Conservation (phyloP, 2,329 filamentous ascomycete species). For the Hymenoscyphus salicellus region DNA sequence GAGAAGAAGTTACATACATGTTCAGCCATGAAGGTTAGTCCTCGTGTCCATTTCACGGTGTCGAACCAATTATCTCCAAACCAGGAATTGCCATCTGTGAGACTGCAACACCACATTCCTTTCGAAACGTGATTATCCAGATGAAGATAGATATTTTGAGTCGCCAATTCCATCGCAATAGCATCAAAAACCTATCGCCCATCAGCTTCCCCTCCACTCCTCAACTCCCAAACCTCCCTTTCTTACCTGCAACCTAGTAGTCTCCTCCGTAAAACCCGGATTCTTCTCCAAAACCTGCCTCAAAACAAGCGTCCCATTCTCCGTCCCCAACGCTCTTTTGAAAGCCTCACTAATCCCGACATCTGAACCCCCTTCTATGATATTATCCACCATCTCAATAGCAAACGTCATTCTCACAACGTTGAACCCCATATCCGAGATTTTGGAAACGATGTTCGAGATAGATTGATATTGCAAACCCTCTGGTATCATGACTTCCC, state of each 20-base stretch:
- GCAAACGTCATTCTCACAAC: slow-evolving; percentile 61
- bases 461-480: slow-evolving; percentile 60
- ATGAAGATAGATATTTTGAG: slow-evolving; percentile 55
- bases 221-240: background rate
- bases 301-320: slow-evolving; percentile 52
- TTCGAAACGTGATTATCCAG: slow-evolving; percentile 61
- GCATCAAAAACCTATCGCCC: slow-evolving; percentile 55
- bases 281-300: slow-evolving; percentile 54
- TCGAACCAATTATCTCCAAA: slow-evolving; percentile 60
- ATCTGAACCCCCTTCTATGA: slow-evolving; percentile 50
- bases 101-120: slow-evolving; percentile 57
- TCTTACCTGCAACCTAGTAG: slow-evolving; percentile 52
- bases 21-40: slow-evolving; percentile 56
- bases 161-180: slow-evolving; percentile 55
- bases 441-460: slow-evolving; percentile 49
- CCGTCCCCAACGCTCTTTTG: slow-evolving; percentile 45
- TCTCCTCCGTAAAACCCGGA: slow-evolving; percentile 51
- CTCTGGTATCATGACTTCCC: slow-evolving; percentile 61
- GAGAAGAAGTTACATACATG: slow-evolving; percentile 49
- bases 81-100: slow-evolving; percentile 56
- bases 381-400: slow-evolving; percentile 62
- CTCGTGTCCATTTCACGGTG: slow-evolving; percentile 58
- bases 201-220: background rate
- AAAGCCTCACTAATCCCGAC: slow-evolving; percentile 47
- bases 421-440: slow-evolving; percentile 53